Base-by-base conservation (phyloP, 169 alveolate species). In the Plasmodium sp. region DNA sequence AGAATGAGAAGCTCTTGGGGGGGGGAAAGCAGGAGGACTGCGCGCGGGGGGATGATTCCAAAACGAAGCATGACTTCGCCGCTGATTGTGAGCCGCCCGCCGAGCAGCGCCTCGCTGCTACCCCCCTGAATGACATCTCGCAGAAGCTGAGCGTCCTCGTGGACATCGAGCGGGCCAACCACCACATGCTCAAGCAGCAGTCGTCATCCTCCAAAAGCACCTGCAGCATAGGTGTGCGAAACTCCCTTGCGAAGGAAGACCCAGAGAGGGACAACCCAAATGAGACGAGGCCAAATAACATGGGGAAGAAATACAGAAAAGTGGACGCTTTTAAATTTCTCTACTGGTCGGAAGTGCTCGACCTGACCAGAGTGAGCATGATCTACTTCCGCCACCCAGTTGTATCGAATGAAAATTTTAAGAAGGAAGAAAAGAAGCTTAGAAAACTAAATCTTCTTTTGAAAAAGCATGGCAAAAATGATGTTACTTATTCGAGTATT, bases 381-480 rank as follows among this genome's bases (percentile, higher is more conserved):
- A 51, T 92, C 39, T 92, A 92, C 27, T 92, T 92, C 75, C 92
- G 95, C 6, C 92, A 92, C 31, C 95, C 95, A 16, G 95, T 82
- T 33, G 48, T 92, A 48, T 92, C 95, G 75, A 31, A 92, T 33
- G 71, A 34, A 1, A 73, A 82, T 92, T 92, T 92, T 62, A 81
- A 77, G 71, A 92, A 81, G 77, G 86, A 92, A 82, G 95, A 92
- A 72, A 92, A 58, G 58, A 82, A 81, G 51, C 31, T 92, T 72
- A 81, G 48, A 73, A 92, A 81, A 73, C 18, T 92, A 34, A 92
- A 92, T 48, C 77, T 14, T 16, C 43, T 92, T 31, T 71, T 83
- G 62, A 92, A 74, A 83, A 92, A 10, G 12, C 2, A 81, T 82
- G 82, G 84, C 5, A 82, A 82, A 83, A 83, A 82, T 34, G 84